A percentile compares a stretch with the other conserved stretches of the same genome.
phyloP scores from a whole-genome alignment of 225 moss, liverwort and hornwort genomes.

The Lunularia cruciata region DNA sequence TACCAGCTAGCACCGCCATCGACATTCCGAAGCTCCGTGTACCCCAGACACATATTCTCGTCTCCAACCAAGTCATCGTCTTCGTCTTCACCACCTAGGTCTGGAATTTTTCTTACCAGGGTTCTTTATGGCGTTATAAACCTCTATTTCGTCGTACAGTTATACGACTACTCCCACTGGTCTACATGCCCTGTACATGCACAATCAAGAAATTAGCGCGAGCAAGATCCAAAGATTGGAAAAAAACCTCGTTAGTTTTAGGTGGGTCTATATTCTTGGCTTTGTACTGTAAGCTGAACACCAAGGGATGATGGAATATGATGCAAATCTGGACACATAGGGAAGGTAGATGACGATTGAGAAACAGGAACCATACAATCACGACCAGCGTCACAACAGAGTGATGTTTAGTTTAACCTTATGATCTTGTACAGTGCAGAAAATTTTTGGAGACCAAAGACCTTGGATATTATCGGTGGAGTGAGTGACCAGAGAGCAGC shows the following conservation, averaged over 20 bases:
- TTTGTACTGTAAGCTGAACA: too few relatives aligned
- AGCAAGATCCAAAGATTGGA: too few relatives aligned
- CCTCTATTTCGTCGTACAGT: slow-evolving; percentile 71
- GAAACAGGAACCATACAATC: too few relatives aligned
- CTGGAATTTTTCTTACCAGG: too few relatives aligned
- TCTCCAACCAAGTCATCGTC: not conserved
- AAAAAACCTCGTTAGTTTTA: too few relatives aligned
- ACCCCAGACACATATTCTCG: slow-evolving; percentile 59
- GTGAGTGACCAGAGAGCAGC: slow-evolving; percentile 75
- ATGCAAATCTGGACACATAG: too few relatives aligned
- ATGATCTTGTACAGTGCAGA: slow-evolving; percentile 79
- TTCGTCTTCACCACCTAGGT: slow-evolving; percentile 16
- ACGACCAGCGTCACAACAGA: too few relatives aligned
- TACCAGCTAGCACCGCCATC: too few relatives aligned
- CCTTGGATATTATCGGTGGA: slow-evolving; percentile 70
- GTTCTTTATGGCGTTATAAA: slow-evolving; percentile 15
- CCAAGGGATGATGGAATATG: too few relatives aligned
- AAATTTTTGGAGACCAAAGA: slow-evolving; percentile 82
- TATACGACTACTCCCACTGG: slow-evolving; percentile 71
- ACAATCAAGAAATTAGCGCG: too few relatives aligned
- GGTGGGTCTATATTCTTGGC: too few relatives aligned
- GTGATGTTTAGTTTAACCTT: slow-evolving; percentile 44
- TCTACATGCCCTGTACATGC: slow-evolving; percentile 54
- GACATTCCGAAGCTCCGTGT: slow-evolving; percentile 68
- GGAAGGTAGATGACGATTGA: too few relatives aligned